Evolutionary conservation across 2,329 filamentous ascomycete genomes (phyloP).

Genomic region (Epichloe coenophiala): DNA sequence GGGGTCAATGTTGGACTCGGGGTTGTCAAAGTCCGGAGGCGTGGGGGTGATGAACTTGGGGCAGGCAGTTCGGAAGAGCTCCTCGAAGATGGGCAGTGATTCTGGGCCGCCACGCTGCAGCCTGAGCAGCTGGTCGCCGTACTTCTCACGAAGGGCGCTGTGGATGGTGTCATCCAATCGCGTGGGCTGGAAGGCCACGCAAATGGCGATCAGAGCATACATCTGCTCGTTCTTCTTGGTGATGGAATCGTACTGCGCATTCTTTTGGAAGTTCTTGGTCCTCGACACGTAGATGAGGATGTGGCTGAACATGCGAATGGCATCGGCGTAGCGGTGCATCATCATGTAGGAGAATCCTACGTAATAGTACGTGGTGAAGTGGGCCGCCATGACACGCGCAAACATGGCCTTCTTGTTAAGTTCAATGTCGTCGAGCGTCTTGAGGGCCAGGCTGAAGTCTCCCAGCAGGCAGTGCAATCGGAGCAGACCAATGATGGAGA

Average conservation of each 20-base stretch:
- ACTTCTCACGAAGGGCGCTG: constrained; percentile 95
- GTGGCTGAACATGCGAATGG: constrained; percentile 99
- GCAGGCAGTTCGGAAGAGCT: constrained; percentile 94
- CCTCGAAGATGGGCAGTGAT: constrained; percentile 90
- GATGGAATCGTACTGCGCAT: constrained; percentile 93
- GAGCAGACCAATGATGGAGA: constrained; percentile 94
- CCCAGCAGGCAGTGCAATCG: constrained; percentile 92
- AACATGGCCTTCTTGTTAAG: constrained; percentile 99
- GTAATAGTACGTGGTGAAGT: constrained; percentile 99
- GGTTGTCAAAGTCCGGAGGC: constrained; percentile 94
- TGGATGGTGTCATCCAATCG: constrained; percentile 98
- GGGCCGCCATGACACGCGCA: constrained; percentile 95
- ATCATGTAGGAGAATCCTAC: constrained; percentile 99
- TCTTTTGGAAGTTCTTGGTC: constrained; percentile 99
- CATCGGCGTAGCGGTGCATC: constrained; percentile 98
- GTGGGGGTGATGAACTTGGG: constrained; percentile 99
- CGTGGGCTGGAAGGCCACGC: constrained; percentile 93
- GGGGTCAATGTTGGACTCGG: constrained; percentile 88
- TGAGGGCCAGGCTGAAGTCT: constrained; percentile 94
- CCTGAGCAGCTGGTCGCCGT: constrained; percentile 93
- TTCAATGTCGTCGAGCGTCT: constrained; percentile 98
- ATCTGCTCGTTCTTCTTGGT: constrained; percentile 99
- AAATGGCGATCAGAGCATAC: constrained; percentile 98
- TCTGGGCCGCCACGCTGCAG: constrained; percentile 94
- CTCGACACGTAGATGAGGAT: constrained; percentile 97